Evolutionary conservation across 2,329 filamentous ascomycete species (phyloP), one percentile per base, ranked within the genome.

Genomic region (Aspergillus carbonarius): DNA sequence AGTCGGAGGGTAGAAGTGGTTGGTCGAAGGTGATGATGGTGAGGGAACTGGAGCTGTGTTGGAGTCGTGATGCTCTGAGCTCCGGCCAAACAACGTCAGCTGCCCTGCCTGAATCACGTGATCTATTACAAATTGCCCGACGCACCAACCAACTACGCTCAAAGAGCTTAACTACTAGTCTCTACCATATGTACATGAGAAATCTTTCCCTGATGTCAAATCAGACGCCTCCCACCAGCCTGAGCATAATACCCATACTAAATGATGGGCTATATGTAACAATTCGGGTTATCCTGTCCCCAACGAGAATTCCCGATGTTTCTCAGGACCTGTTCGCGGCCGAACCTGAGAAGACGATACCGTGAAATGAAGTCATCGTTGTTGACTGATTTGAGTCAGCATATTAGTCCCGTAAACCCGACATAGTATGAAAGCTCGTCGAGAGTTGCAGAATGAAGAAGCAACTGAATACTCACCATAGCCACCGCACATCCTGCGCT

Each of bases 401-500:
- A 55, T 44, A 35, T 17, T 8, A 18, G 3, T 39, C 5, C 9
- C 39, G 18, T 15, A 10, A 37, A 8, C 27, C 13, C 15, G 42
- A 27, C 12, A 52, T n/a, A 18, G 20, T 27, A 13, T 34, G 15
- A 35, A 35, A 51, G 8, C 13, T 4, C 20, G 17, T 12, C 18
- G 20, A 37, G 17, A 42, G 12, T 32, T 5, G 1, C 12, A 44
- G 6, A 27, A 30, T 18, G 50, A 27, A 35, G 30, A 30, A 59
- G 27, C 18, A 32, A 53, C 9, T 30, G 51, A 15, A 15, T 18
- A 85, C 89, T 82, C 79, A 92, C 91, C 88, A 69, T 98, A 98
- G 9, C 85, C 93, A 60, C 95, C 95, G 74, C 93, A 97, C 70
- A 99, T 90, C 65, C 93, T 87, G 65, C 95, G 82, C 70, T 89